These are phyloP conservation scores for Eremothecium coryli DNA, from an alignment of 1,139 yeast species.

Conservation along the genomic window DNA sequence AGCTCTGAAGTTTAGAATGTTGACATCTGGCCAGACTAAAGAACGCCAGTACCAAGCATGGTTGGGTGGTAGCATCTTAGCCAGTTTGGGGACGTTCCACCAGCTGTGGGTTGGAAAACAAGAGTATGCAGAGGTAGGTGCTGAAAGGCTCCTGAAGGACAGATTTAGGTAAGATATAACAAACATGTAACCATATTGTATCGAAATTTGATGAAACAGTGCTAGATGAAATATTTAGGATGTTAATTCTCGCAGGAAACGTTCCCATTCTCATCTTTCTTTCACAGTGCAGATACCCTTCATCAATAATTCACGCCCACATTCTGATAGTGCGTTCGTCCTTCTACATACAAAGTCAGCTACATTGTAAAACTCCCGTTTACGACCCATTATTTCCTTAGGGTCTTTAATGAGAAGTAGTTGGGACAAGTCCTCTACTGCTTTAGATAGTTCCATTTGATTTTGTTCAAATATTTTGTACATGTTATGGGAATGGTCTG, in stretches of 20 bases:
- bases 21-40: conserved; percentile 74
- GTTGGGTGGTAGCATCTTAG: conserved; percentile 91
- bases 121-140: conserved; percentile 89
- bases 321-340: conserved; percentile 42
- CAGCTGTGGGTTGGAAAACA: conserved; percentile 91
- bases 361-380: conserved; percentile 42
- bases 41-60: conserved; percentile 85
- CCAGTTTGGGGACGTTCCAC: conserved; percentile 92
- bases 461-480: conserved; percentile 61
- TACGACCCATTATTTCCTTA: conserved; percentile 41
- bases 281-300: conserved; percentile 29
- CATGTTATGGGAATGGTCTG: conserved; percentile 40
- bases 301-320: conserved; percentile 39
- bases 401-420: conserved; percentile 55
- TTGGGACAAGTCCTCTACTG: conserved; percentile 74
- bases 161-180: conserved; percentile 47
- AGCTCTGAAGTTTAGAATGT: conserved; percentile 82
- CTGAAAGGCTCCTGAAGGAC: conserved; percentile 64
- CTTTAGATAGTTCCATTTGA: conserved; percentile 60
- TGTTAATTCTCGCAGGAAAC: no score
- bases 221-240: not conserved
- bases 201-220: not conserved
- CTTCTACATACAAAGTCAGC: conserved; percentile 41
- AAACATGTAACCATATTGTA: conserved; percentile 6
- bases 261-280: no score